Evolutionary conservation across 2,329 filamentous ascomycete genomes (phyloP), one percentile per base, ranked within the genome.

Genomic region (Didymella arachidicola): DNA sequence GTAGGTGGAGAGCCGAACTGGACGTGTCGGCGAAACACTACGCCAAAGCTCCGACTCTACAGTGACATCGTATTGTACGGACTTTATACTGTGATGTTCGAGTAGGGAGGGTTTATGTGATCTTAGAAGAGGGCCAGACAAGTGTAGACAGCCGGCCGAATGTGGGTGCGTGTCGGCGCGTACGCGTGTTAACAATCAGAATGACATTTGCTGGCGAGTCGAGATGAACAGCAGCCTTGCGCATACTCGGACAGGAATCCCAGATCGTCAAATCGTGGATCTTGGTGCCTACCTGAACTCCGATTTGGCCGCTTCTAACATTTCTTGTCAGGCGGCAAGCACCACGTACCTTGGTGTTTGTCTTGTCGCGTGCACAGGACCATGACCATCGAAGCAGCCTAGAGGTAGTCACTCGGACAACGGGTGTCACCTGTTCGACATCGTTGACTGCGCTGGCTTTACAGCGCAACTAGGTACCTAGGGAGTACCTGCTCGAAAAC

Each of bases 1-100:
- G 60, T 29, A 57, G 25, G 39, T 62, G 72, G 72, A 74, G 72
- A 75, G 72, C 72, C 72, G 70, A 59, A 43, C 50, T n/a, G 32
- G 16, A 50, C 52, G 32, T 61, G 61, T 72, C 72, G 72, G 71
- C 60, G 61, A 63, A 67, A 69, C 58, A 50, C 11, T 26, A 45
- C 29, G n/a, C n/a, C 43, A 26, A 64, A 68, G 45, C 59, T 30
- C 70, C 68, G 70, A 69, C 53, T 56, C 41, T 44, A 27, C 25
- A 36, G 46, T 51, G 50, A 46, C 38, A 22, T 55, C 45, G 18
- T 25, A n/a, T 18, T n/a, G 1, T 18, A 2, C n/a, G 5, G 34
- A 29, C 29, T 14, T 53, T 12, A 45, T 26, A 39, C 39, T 25
- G 16, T 26, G 26, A 27, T 25, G 18, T 48, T 7, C 2, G 18